Evolutionary conservation across 2,329 filamentous ascomycete genomes (phyloP).

Genomic region (Cercospora zeina): DNA sequence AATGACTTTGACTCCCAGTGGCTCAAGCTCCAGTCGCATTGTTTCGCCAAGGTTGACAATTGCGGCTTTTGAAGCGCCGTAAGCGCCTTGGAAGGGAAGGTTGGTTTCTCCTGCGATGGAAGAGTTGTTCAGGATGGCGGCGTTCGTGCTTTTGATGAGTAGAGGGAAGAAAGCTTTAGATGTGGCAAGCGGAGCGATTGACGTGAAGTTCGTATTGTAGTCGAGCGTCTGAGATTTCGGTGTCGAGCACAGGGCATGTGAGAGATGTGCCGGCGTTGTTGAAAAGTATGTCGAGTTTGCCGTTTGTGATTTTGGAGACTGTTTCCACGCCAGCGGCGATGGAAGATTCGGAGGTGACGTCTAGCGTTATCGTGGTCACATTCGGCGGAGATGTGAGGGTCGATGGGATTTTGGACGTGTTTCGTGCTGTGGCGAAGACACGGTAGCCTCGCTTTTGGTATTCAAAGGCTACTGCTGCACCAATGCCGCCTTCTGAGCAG

Average conservation of each 20-base stretch:
- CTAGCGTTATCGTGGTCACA: conserved; percentile 42
- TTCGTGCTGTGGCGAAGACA: conserved; percentile 25
- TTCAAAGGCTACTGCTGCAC: conserved; percentile 43
- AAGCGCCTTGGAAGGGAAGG: conserved; percentile 28
- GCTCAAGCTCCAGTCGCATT: conserved; percentile 32
- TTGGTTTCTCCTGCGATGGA: conserved; percentile 24
- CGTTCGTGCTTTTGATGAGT: conserved; percentile 31
- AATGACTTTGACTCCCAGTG: conserved; percentile 33
- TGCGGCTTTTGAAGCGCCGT: conserved; percentile 34
- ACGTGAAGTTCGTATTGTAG: conserved; percentile 53
- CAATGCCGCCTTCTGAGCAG: conserved; percentile 46
- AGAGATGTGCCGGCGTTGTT: conserved; percentile 50
- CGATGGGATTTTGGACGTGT: conserved; percentile 36
- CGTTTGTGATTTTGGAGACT: conserved; percentile 36
- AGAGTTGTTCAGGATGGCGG: conserved; percentile 22
- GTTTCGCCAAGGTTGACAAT: conserved; percentile 30
- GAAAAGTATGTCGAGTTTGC: conserved; percentile 49
- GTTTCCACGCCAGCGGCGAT: conserved; percentile 41
- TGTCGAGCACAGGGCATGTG: conserved; percentile 33
- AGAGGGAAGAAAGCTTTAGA: conserved; percentile 50
- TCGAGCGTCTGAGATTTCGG: conserved; percentile 47
- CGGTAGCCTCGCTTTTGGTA: conserved; percentile 41
- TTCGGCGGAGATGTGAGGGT: conserved; percentile 13
- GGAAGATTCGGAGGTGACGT: conserved; percentile 45
- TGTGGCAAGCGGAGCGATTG: conserved; percentile 43